Evolutionary conservation across 129 eudicot species (phyloP).

Genomic region (Daucus carota): DNA sequence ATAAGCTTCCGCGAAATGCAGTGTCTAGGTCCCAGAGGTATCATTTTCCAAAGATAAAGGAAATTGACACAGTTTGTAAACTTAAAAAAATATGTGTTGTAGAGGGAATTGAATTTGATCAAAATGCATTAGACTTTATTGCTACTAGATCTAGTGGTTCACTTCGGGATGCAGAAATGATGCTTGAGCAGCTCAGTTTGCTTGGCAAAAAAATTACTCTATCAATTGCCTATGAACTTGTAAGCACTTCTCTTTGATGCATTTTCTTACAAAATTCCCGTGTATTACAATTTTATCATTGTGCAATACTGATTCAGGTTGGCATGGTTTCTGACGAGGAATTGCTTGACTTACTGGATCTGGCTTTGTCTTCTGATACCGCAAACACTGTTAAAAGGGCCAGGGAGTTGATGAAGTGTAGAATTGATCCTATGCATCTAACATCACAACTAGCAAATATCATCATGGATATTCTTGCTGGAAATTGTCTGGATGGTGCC

Average conservation of each 20-base stretch:
- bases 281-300: not conserved
- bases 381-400: slow-evolving; percentile 78
- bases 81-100: slow-evolving; percentile 52
- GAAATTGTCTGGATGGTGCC: slow-evolving; percentile 50
- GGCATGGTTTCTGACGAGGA: slow-evolving; percentile 95
- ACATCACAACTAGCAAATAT: slow-evolving; percentile 84
- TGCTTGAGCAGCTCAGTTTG: slow-evolving; percentile 88
- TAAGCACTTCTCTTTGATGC: slow-evolving; percentile 27
- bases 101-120: slow-evolving; percentile 72
- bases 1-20: slow-evolving; percentile 56
- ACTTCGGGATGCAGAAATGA: slow-evolving; percentile 87
- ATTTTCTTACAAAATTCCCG: not conserved
- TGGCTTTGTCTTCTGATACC: slow-evolving; percentile 85
- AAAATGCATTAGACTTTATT: slow-evolving; percentile 61
- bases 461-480: slow-evolving; percentile 94
- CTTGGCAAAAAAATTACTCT: slow-evolving; percentile 71
- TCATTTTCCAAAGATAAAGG: slow-evolving; percentile 59
- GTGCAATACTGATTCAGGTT: slow-evolving; percentile 36
- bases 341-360: slow-evolving; percentile 73
- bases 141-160: slow-evolving; percentile 80
- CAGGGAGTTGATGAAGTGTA: slow-evolving; percentile 83
- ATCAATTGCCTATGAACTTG: slow-evolving; percentile 66
- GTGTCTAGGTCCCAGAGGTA: slow-evolving; percentile 54
- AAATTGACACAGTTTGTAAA: slow-evolving; percentile 44
- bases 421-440: slow-evolving; percentile 83